A percentile compares a stretch with the other conserved stretches of the same genome.
Conservation (phyloP, 371 early-diverging fungal genomes). For the Mortierella sp. region DNA sequence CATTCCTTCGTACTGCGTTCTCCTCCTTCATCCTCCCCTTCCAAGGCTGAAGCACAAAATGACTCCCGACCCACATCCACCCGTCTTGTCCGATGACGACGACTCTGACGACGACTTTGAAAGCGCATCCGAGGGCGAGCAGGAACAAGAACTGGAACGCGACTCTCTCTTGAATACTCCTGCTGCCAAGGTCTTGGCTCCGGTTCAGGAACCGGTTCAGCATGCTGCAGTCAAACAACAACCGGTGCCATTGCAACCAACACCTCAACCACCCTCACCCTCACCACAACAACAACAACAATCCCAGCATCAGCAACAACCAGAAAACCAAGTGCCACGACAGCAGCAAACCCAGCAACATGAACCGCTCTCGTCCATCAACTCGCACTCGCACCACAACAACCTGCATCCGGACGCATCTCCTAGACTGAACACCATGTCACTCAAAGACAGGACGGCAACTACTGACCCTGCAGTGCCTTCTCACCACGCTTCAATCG, state of each 20-base stretch:
- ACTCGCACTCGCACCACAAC: background rate
- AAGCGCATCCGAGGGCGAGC: slow-evolving; percentile 43
- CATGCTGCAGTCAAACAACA: background rate
- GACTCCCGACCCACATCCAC: slow-evolving; percentile 7
- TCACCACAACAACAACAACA: background rate
- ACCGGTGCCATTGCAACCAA: background rate
- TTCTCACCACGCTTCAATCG: slow-evolving; percentile 8
- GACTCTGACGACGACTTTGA: slow-evolving; percentile 38
- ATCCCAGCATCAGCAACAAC: slow-evolving; percentile 1
- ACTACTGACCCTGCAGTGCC: background rate
- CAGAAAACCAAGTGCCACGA: background rate
- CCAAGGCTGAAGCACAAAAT: background rate
- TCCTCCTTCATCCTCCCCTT: background rate
- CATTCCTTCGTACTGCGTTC: background rate
- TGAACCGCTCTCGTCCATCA: background rate
- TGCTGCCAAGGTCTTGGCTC: background rate
- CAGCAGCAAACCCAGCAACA: background rate
- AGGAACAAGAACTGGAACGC: slow-evolving; percentile 15
- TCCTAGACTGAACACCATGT: background rate
- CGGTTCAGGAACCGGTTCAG: background rate
- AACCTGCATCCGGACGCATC: background rate
- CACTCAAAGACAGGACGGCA: background rate
- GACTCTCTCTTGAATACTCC: background rate
- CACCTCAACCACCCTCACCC: background rate
- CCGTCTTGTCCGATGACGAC: background rate